Evolutionary conservation across 192 early-diverging fungal genomes (phyloP), one percentile per base, ranked within the genome.

Genomic region (Coemansia sp.): DNA sequence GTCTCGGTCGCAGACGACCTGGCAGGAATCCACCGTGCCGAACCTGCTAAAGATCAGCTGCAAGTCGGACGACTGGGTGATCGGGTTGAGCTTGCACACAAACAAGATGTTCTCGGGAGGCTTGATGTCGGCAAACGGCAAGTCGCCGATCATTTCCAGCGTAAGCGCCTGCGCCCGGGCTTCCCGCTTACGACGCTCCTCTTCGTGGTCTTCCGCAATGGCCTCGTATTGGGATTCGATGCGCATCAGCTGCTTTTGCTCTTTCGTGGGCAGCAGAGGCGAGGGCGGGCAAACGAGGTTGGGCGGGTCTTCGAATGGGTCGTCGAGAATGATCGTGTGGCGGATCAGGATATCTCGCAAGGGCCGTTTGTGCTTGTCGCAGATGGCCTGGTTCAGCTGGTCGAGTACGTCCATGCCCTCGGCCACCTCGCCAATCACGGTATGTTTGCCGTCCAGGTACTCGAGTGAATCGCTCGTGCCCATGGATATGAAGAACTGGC

Each of bases 41-140:
- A 98, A 98, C 23, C 93, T 73, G 3, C 88, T 87, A 78, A 98
- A 98, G 40, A 98, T 96, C 30, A 91, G 70, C 56, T 90, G 83
- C 67, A 98, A 66, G 74, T 98, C 93, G 56, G 93, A 92, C 51
- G 93, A 92, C 31, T 85, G 53, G 0, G 94, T 98, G 0, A 90
- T 81, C 0, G 92, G 88, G 62, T 98, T 95, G 40, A 97, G 80
- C 56, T 93, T 91, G 49, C 94, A 97, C 2, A 98, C 93, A 80
- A 98, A 98, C 2, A 98, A 56, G 2, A 98, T 86, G 67, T 96
- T 96, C 56, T 98, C 96, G 6, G 94, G 93, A 5, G 96, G 96
- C 58, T 92, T 92, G 36, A 98, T 87, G 51, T 98, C 96, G 16
- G 96, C 96, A 76, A 90, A 94, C 7, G 96, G 96, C 11, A 98